Evolutionary conservation across 495 filamentous ascomycete genomes (phyloP).

Genomic region (Paragyromitra xinjiangensis): DNA sequence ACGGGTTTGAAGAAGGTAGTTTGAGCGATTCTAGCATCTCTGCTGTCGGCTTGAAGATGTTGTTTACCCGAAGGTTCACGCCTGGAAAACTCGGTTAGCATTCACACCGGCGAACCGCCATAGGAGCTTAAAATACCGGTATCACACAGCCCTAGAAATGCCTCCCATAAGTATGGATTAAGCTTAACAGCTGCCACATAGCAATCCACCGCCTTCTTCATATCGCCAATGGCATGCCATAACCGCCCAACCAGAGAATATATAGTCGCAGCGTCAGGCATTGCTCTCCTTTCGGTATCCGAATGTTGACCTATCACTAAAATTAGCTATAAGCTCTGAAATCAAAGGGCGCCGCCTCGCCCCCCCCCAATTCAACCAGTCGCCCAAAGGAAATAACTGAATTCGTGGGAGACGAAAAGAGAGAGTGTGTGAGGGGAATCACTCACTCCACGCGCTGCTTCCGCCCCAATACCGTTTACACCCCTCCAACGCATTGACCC

Average conservation of each 20-base stretch:
- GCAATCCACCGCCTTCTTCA: conserved; percentile 78
- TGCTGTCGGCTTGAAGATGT: conserved; percentile 82
- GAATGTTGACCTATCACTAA: conserved; percentile 69
- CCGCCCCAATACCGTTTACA: conserved; percentile 71
- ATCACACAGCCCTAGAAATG: conserved; percentile 81
- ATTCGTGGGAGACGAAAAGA: background rate
- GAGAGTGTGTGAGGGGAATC: conserved; percentile 4
- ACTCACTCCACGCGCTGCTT: conserved; percentile 62
- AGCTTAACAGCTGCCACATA: conserved; percentile 87
- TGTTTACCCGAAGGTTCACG: conserved; percentile 75
- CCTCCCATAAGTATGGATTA: conserved; percentile 99
- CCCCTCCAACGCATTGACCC: conserved; percentile 80
- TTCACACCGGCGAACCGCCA: conserved; percentile 15
- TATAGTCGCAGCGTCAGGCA: conserved; percentile 85
- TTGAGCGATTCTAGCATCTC: conserved; percentile 65
- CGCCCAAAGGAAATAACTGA: background rate
- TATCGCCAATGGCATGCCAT: conserved; percentile 80
- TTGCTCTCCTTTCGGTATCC: conserved; percentile 69
- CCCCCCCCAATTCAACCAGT: background rate
- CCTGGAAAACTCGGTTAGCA: conserved; percentile 67
- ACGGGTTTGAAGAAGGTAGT: conserved; percentile 51
- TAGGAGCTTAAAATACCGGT: conserved; percentile 62
- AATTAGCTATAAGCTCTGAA: conserved; percentile 14
- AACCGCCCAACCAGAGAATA: conserved; percentile 85
- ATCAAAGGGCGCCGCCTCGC: background rate